These are phyloP conservation scores for Castanospermum australe DNA, from an alignment of 306 rosid species.

Conservation along the genomic window DNA sequence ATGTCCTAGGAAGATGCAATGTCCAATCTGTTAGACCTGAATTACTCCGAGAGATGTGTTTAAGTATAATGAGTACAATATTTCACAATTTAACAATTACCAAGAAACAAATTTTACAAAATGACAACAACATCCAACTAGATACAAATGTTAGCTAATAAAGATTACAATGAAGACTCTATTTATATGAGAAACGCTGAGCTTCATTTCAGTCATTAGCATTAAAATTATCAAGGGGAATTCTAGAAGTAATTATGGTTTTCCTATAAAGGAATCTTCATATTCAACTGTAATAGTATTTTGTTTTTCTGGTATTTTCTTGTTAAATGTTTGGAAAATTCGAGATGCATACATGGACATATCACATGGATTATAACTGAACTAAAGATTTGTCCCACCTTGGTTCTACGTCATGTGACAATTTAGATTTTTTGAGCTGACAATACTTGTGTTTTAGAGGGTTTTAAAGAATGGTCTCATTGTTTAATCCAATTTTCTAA, in stretches of 20 bases:
- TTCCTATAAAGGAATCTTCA: background rate
- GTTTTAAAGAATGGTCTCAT: background rate
- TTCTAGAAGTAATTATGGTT: background rate
- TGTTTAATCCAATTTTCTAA: constrained; percentile 19
- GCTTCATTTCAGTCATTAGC: background rate
- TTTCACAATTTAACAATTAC: too few species aligned
- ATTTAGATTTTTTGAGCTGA: background rate
- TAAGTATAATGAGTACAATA: too few species aligned
- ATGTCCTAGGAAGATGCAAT: too few species aligned
- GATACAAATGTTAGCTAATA: too few species aligned
- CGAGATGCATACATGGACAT: background rate
- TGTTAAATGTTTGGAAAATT: background rate
- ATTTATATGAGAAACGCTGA: too few species aligned
- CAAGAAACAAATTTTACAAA: too few species aligned
- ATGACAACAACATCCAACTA: too few species aligned
- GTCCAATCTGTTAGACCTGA: too few species aligned
- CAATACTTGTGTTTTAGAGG: background rate
- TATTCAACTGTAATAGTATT: background rate
- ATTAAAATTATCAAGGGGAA: background rate
- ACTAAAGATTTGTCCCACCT: background rate
- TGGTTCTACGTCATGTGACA: background rate
- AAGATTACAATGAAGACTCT: too few species aligned
- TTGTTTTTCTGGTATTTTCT: background rate
- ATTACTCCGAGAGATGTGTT: too few species aligned
- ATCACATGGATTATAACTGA: background rate